phyloP scores from a whole-genome alignment of 192 early-diverging fungal genomes.

The Backusella circina region DNA sequence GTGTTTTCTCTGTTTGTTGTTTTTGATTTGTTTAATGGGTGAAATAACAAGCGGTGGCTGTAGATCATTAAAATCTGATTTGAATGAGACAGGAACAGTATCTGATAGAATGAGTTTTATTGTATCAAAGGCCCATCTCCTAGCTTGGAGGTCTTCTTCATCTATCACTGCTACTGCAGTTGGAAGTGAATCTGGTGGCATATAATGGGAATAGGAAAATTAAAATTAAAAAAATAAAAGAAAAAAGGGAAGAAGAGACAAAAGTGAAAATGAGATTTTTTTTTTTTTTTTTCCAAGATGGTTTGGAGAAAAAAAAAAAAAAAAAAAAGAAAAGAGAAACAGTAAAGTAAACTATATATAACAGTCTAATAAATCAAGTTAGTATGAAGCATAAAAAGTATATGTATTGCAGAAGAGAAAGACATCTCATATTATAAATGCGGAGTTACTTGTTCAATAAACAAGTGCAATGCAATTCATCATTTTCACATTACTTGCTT shows the following conservation, averaged over 20 bases:
- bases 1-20: neutral
- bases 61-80: neutral
- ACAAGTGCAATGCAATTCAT: neutral
- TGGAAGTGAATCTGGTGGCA: slow-evolving; percentile 1
- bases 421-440: neutral
- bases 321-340: slow-evolving; percentile 7
- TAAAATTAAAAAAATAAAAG: neutral
- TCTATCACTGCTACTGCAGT: neutral
- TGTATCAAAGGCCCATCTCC: slow-evolving; percentile 11
- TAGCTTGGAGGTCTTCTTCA: slow-evolving; percentile 4
- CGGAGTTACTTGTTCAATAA: neutral
- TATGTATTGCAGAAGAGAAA: neutral
- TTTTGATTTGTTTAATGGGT: neutral
- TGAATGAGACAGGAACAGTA: neutral
- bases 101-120: neutral
- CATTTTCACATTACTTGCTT: neutral
- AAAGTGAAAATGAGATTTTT: neutral
- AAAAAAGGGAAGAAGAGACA: neutral
- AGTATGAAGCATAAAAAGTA: neutral
- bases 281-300: neutral
- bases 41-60: neutral
- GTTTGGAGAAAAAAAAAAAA: neutral
- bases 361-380: neutral
- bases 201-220: neutral
- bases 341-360: neutral